Base-by-base conservation (phyloP, 176 grass and related monocot genomes). In the Eragrostis nindensis region DNA sequence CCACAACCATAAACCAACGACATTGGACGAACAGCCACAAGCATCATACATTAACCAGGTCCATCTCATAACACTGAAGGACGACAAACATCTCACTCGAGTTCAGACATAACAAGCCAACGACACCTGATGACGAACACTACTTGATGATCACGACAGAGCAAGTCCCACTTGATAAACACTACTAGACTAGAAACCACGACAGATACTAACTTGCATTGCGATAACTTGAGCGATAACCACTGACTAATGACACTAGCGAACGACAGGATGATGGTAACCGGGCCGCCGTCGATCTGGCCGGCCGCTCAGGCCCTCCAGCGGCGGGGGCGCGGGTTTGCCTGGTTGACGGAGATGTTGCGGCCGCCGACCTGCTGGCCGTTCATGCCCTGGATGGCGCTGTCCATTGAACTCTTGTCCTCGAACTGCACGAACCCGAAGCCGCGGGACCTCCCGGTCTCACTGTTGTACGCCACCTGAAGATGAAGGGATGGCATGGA, bases 381-480 rank as follows among this genome's bases (percentile, higher is more conserved):
- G 27, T 94, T 91, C 92, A 94, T 91, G 6, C 39, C 68, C 30
- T 87, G 80, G 77, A 94, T 91, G 76, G 92, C 92, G 17, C 82
- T 62, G 69, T 78, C 56, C 92, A 84, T 74, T 40, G 92, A 49
- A 59, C 83, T 60, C 61, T 78, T 0, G 61, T 65, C 42, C 8
- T 63, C 11, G 60, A 78, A 78, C 26, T 36, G 44, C 18, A 78
- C 75, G 26, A 78, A 78, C 5, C 75, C 75, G 17, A 48, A 64
- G 10, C 75, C 75, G 0, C 27, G 17, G 1, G 75, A 65, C 11
- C 10, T 38, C 44, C 75, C 75, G 0, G 59, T 78, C 18, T 78
- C 75, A 36, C 6, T 10, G 7, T 78, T 60, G 3, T 0, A 0
- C 43, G 0, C 60, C 11, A 78, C 18, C 60, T 78, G 44, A 30